phyloP scores from a whole-genome alignment of 1,284 basidiomycete genomes.

The Xerocomus nothofagi region DNA sequence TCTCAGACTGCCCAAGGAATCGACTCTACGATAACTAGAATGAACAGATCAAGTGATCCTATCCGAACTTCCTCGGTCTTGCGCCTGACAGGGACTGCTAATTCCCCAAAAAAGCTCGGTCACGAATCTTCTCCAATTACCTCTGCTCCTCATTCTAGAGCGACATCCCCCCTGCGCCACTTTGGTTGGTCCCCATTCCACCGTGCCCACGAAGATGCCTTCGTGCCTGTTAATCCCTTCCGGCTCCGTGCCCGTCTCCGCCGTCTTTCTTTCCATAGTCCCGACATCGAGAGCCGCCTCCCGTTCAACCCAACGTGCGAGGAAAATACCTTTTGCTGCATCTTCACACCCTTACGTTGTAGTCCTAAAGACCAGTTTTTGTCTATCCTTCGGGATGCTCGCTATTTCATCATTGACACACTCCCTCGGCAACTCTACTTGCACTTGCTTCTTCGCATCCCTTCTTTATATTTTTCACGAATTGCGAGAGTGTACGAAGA shows the following conservation, averaged over 20 bases:
- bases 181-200: conserved; percentile 39
- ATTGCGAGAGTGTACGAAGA: conserved; percentile 72
- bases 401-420: conserved; percentile 41
- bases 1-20: conserved; percentile 11
- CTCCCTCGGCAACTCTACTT: conserved; percentile 63
- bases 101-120: conserved; percentile 12
- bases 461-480: conserved; percentile 71
- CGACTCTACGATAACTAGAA: conserved; percentile 14
- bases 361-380: conserved; percentile 12
- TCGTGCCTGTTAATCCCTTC: conserved; percentile 51
- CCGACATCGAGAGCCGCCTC: conserved; percentile 18
- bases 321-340: conserved; percentile 25
- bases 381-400: conserved; percentile 21
- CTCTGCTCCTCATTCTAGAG: conserved; percentile 42
- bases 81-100: conserved; percentile 8
- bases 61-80: conserved; percentile 12
- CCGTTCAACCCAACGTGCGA: conserved; percentile 25
- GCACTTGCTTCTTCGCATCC: conserved; percentile 63
- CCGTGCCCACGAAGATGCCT: conserved; percentile 47
- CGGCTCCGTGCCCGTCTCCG: conserved; percentile 32
- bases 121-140: conserved; percentile 20
- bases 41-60: conserved; percentile 15
- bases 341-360: conserved; percentile 20
- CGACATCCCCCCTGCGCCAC: conserved; percentile 45
- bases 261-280: conserved; percentile 24